phyloP scores from a whole-genome alignment of 331 rosid species.

The Erythrophleum ivorense region DNA sequence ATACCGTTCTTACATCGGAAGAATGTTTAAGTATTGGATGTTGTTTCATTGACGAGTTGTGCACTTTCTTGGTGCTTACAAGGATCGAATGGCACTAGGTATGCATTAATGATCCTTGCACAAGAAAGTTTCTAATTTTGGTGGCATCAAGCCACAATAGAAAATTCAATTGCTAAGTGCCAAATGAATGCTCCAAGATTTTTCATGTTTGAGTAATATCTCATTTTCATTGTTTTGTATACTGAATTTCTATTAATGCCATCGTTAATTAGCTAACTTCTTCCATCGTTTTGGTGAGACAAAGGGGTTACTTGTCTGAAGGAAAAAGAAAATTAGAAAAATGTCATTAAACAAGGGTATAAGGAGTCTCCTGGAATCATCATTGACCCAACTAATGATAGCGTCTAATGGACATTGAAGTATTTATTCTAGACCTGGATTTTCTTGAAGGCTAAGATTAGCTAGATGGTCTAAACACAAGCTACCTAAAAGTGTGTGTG shows the following conservation, averaged over 20 bases:
- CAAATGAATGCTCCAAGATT: not conserved
- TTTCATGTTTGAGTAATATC: slow-evolving; percentile 25
- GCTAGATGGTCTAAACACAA: no score
- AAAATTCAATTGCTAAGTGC: not conserved
- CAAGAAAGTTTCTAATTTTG: slow-evolving; percentile 27
- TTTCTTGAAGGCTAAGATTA: no score
- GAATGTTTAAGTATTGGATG: not conserved
- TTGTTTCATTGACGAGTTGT: slow-evolving; percentile 26
- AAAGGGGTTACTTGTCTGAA: no score
- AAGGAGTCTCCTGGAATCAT: no score
- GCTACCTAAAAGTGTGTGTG: no score
- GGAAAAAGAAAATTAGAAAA: no score
- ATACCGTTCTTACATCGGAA: not conserved
- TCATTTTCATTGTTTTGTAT: not conserved
- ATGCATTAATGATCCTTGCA: slow-evolving; percentile 4
- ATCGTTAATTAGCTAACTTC: not conserved
- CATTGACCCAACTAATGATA: no score
- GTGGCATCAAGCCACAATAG: not conserved
- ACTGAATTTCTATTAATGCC: slow-evolving; percentile 1
- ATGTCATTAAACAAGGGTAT: no score
- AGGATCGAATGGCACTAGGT: slow-evolving; percentile 25
- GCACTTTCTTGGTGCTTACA: slow-evolving; percentile 4
- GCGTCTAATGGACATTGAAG: no score
- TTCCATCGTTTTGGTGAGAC: no score
- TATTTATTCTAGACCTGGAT: no score